These are phyloP conservation scores for Arthrinium puccinioides DNA, from an alignment of 2,329 filamentous ascomycete species.

Conservation along the genomic window DNA sequence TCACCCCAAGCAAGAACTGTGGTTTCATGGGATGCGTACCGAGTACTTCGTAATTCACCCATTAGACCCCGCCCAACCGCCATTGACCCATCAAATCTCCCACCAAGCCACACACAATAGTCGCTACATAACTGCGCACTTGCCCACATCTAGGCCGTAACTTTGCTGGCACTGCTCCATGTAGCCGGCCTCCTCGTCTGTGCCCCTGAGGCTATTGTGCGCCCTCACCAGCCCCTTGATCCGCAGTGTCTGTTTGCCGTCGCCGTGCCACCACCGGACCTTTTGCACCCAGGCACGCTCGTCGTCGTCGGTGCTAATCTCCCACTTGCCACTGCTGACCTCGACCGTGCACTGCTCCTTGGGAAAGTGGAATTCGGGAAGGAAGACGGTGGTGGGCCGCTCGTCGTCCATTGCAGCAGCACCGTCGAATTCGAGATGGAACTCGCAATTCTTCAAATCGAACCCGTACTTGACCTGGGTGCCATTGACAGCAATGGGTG, in stretches of 20 bases:
- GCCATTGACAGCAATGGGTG: conserved; percentile 69
- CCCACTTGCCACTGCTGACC: conserved; percentile 84
- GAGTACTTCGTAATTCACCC: too few species aligned
- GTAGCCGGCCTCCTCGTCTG: conserved; percentile 70
- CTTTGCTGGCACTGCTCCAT: conserved; percentile 58
- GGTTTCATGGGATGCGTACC: too few species aligned
- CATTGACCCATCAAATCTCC: too few species aligned
- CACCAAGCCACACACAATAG: too few species aligned
- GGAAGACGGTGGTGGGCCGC: conserved; percentile 71
- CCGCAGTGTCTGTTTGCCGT: conserved; percentile 73
- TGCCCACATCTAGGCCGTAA: conserved; percentile 35
- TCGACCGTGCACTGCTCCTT: conserved; percentile 63
- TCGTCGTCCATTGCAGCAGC: conserved; percentile 51
- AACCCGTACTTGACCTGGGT: conserved; percentile 67
- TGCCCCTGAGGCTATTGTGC: conserved; percentile 47
- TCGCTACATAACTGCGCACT: conserved; percentile 52
- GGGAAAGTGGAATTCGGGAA: conserved; percentile 92
- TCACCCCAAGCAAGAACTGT: too few species aligned
- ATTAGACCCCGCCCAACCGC: too few species aligned
- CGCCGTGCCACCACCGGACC: conserved; percentile 87
- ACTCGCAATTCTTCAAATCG: conserved; percentile 71
- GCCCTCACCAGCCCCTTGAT: conserved; percentile 67
- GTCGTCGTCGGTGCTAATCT: conserved; percentile 66
- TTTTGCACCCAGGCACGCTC: conserved; percentile 65
- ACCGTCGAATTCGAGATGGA: conserved; percentile 63